Base-by-base conservation (phyloP, 192 early-diverging fungal genomes). In the Backusella luteola region DNA sequence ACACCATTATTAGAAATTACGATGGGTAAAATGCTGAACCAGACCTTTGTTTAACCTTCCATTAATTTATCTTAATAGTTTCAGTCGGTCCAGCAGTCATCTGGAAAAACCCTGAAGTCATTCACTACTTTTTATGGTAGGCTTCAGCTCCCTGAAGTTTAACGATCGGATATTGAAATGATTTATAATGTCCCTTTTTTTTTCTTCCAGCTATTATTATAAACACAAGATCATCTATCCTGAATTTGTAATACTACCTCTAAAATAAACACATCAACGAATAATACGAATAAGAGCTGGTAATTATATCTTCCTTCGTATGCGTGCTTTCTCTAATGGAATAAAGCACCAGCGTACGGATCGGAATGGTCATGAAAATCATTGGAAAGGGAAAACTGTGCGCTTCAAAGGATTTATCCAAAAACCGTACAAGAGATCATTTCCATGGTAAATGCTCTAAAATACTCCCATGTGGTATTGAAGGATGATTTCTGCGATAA, bases 11-110 rank as follows among this genome's bases (percentile, higher is more conserved):
- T 63, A 63, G 56, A 29, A 63, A 63, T 63, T 29, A 63, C 23
- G 56, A 63, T 63, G 56, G 56, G 56, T 63, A 63, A 63, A 63
- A 63, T 63, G 23, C 56, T 63, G 56, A 63, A 63, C 56, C 56
- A 63, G 56, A 14, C 26, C 56, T 63, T 39, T 63, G 56, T 63
- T 63, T 29, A 29, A 29, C 56, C 23, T 12, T 29, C 56, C 56
- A 29, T 63, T 63, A 63, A 63, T 63, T 56, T 63, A 63, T 29
- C 56, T 29, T 9, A 63, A 11, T 26, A 63, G 56, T 63, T 63
- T n/a, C 56, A 63, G 56, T 63, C 38, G 1, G 32, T 3, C 8
- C 21, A 56, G 7, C 53, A 56, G 9, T 56, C 21, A 56, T 56
- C 53, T 26, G 53, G 53, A 56, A 56, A 44, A 56, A 56, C 53